These are phyloP conservation scores for Phaffomyces thermotolerans DNA, from an alignment of 805 yeast species.

Conservation along the genomic window DNA sequence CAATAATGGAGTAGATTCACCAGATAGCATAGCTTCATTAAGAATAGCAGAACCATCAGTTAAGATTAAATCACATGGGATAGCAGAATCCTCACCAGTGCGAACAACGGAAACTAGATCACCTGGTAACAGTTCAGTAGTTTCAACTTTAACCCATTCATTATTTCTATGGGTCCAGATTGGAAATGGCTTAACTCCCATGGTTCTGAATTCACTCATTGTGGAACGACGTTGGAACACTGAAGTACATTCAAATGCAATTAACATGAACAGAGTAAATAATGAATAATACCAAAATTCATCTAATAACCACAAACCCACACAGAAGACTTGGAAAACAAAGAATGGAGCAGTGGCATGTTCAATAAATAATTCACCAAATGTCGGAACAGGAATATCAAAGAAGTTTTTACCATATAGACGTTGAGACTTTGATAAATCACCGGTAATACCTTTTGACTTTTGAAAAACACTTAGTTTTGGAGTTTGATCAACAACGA, in stretches of 20 bases:
- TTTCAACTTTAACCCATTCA: slow-evolving; percentile 62
- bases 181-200: slow-evolving; percentile 91
- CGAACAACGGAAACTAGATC: slow-evolving; percentile 84
- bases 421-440: slow-evolving; percentile 41
- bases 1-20: slow-evolving; percentile 94
- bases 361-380: slow-evolving; percentile 84
- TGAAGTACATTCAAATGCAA: slow-evolving; percentile 87
- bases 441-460: slow-evolving; percentile 48
- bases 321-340: slow-evolving; percentile 93
- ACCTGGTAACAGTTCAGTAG: slow-evolving; percentile 81
- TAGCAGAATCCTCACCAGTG: slow-evolving; percentile 83
- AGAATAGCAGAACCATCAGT: slow-evolving; percentile 90
- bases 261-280: slow-evolving; percentile 85
- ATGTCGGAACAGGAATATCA: slow-evolving; percentile 93
- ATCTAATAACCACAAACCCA: slow-evolving; percentile 92
- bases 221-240: slow-evolving; percentile 95
- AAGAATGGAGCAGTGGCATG: slow-evolving; percentile 98
- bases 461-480: slow-evolving; percentile 49
- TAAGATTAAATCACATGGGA: slow-evolving; percentile 88
- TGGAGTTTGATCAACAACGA: slow-evolving; percentile 52
- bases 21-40: slow-evolving; percentile 98
- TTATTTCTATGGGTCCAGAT: slow-evolving; percentile 65
- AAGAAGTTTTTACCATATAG: slow-evolving; percentile 80
- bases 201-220: slow-evolving; percentile 89
- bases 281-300: slow-evolving; percentile 95